A percentile compares a stretch with the other conserved stretches of the same genome.
phyloP scores from a whole-genome alignment of 176 grass and related monocot species.

The Zoysia japonica region DNA sequence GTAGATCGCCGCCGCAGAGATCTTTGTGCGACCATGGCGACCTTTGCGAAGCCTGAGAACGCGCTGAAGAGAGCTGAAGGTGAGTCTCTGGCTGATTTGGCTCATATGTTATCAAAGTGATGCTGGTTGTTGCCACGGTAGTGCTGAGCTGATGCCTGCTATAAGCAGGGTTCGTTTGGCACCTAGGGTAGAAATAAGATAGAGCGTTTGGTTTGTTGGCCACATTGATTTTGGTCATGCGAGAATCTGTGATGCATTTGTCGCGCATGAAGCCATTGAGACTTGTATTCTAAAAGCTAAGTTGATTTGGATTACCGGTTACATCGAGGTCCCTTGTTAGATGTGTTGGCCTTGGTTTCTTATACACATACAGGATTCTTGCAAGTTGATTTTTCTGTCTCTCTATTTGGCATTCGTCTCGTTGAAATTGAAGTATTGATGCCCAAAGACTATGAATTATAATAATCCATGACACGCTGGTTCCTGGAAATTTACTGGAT shows the following conservation, averaged over 20 bases:
- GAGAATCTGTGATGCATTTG: not conserved
- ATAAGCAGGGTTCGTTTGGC: not conserved
- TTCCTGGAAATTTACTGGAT: not conserved
- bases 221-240: not conserved
- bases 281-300: not conserved
- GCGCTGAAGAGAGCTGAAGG: constrained; percentile 93
- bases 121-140: not conserved
- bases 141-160: not conserved
- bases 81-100: constrained; percentile 15
- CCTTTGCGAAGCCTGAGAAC: constrained; percentile 93
- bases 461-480: not conserved
- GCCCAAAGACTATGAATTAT: not conserved
- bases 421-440: not conserved
- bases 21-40: constrained; percentile 61
- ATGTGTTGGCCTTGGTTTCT: not conserved
- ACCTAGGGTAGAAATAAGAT: not conserved
- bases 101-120: not conserved
- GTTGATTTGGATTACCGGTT: not conserved
- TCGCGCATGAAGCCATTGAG: not conserved
- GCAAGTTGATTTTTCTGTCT: not conserved
- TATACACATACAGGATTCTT: not conserved
- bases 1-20: constrained; percentile 50
- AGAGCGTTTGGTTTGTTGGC: not conserved
- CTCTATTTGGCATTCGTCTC: not conserved
- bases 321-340: not conserved